phyloP scores from a whole-genome alignment of 768 basidiomycete genomes.

The Mycena vulgaris region DNA sequence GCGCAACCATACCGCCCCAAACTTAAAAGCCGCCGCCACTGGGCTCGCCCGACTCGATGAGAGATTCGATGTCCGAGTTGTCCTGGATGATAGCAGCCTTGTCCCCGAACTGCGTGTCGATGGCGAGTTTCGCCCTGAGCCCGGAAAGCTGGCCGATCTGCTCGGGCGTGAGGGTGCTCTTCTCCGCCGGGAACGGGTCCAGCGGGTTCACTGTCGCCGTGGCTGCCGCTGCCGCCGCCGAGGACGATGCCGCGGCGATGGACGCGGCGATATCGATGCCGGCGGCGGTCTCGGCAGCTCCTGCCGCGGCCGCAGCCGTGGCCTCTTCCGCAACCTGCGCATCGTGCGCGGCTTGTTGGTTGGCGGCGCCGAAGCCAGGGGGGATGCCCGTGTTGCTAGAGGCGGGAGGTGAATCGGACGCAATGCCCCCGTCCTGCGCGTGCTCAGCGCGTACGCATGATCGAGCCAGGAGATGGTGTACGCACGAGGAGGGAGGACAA shows the following conservation, averaged over 20 bases:
- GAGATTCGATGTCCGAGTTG: not conserved
- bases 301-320: not conserved
- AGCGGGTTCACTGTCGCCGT: not conserved
- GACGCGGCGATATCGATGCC: slow-evolving; percentile 6
- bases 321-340: not conserved
- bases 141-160: slow-evolving; percentile 6
- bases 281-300: not conserved
- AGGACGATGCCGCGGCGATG: not conserved
- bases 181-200: not conserved
- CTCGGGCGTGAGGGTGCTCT: not conserved
- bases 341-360: not conserved
- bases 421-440: not conserved
- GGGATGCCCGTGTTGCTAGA: not conserved
- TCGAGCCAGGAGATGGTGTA: not conserved
- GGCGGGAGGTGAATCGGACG: too few species aligned
- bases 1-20: too few species aligned
- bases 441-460: too few species aligned
- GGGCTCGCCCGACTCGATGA: too few species aligned
- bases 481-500: not conserved
- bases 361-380: not conserved
- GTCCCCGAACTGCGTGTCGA: slow-evolving; percentile 9
- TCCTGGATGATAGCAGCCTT: not conserved
- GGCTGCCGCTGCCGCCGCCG: not conserved
- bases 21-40: too few species aligned
- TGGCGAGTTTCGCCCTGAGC: not conserved